Percentiles rank a stretch among this genome's conserved stretches.
These are phyloP conservation scores for Cyathus olla DNA, from an alignment of 1,284 basidiomycete species.

Conservation along the genomic window DNA sequence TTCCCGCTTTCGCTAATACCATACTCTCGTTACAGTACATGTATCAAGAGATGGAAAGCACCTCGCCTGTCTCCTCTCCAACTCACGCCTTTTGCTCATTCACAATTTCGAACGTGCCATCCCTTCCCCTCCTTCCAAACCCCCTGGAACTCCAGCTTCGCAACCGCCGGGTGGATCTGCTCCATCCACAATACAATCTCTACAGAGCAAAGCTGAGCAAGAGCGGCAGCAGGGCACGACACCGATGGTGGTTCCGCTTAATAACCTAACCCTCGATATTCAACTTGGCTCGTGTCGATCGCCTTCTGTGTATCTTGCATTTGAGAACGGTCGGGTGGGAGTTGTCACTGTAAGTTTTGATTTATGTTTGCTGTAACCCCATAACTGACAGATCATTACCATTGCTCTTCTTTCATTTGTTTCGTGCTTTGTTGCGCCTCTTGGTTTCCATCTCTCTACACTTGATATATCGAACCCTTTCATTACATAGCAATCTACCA, in stretches of 20 bases:
- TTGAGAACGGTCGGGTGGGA: neutral
- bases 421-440: no score
- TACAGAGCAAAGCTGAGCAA: no score
- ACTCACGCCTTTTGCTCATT: conserved; percentile 61
- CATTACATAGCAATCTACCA: neutral
- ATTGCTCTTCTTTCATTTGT: no score
- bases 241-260: conserved; percentile 19
- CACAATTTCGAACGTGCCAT: conserved; percentile 61
- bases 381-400: no score
- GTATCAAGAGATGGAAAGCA: conserved; percentile 68
- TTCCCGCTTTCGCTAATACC: conserved; percentile 1
- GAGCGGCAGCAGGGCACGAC: no score
- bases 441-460: no score
- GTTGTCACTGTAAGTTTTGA: neutral
- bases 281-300: conserved; percentile 48
- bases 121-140: no score
- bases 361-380: no score
- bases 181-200: no score
- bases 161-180: no score
- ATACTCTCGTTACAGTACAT: conserved; percentile 56
- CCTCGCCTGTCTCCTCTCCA: conserved; percentile 57
- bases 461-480: neutral
- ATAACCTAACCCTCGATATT: conserved; percentile 54
- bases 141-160: no score
- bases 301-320: conserved; percentile 1